Evolutionary conservation across 441 rosid species (phyloP).

Genomic region (Gossypium aridum): DNA sequence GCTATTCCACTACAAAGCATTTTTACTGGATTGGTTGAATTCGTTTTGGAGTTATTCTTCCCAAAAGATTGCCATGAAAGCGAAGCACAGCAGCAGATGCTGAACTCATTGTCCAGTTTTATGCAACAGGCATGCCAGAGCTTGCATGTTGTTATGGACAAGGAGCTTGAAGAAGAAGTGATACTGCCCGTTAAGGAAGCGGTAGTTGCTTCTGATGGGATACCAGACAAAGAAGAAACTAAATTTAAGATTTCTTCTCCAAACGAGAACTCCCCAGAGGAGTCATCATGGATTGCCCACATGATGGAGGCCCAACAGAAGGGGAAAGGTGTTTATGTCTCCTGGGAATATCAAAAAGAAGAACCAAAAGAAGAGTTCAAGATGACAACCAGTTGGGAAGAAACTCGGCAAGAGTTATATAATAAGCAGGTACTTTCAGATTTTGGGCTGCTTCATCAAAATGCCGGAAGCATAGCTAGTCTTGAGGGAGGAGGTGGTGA

Average conservation of each 20-base stretch:
- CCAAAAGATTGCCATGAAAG: slow-evolving; percentile 46
- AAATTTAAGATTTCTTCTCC: slow-evolving; percentile 20
- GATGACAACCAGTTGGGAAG: slow-evolving; percentile 35
- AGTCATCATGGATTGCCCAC: slow-evolving; percentile 46
- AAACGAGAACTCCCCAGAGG: slow-evolving; percentile 31
- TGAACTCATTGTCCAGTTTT: slow-evolving; percentile 33
- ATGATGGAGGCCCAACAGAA: slow-evolving; percentile 44
- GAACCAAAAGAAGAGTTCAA: slow-evolving; percentile 59
- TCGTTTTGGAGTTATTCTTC: slow-evolving; percentile 68
- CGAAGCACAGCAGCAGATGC: slow-evolving; percentile 39
- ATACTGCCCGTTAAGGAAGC: slow-evolving; percentile 30
- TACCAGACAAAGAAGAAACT: slow-evolving; percentile 20
- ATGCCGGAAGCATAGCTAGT: slow-evolving; percentile 23
- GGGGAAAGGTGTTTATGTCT: slow-evolving; percentile 42
- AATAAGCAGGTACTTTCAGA: slow-evolving; percentile 25
- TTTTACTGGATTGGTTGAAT: slow-evolving; percentile 39
- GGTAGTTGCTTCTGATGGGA: slow-evolving; percentile 23
- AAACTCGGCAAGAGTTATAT: slow-evolving; percentile 20
- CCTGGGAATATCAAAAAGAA: slow-evolving; percentile 57
- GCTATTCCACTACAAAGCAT: slow-evolving; percentile 54
- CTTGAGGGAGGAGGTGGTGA: slow-evolving; percentile 16
- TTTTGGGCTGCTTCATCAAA: slow-evolving; percentile 26
- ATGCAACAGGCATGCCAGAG: slow-evolving; percentile 49
- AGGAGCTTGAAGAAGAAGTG: slow-evolving; percentile 40
- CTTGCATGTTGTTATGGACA: slow-evolving; percentile 36